These are phyloP conservation scores for Microstegium vimineum DNA, from an alignment of 176 grass and related monocot species.

Conservation along the genomic window DNA sequence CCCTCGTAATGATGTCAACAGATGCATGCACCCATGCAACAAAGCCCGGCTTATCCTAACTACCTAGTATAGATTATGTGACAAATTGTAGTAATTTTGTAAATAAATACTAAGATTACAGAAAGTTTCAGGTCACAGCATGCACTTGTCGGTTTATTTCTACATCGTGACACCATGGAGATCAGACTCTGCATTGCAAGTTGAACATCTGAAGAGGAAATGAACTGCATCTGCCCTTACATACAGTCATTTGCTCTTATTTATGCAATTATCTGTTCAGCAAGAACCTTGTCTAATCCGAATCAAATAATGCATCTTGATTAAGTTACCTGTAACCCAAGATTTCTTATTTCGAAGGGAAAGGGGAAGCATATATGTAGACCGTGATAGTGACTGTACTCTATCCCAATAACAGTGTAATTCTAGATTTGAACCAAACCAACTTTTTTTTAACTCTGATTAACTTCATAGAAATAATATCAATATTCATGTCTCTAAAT, in stretches of 20 bases:
- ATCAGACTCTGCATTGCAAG: constrained; percentile 1
- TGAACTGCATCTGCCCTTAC: not conserved
- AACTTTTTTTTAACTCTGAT: not conserved
- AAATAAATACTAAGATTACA: not conserved
- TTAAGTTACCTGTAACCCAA: not conserved
- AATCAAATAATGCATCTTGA: constrained; percentile 4
- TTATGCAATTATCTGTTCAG: not conserved
- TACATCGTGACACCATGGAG: constrained; percentile 2
- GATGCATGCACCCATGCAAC: constrained; percentile 21
- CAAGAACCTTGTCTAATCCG: not conserved
- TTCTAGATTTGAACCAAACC: not conserved
- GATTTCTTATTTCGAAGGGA: not conserved
- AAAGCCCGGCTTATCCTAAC: constrained; percentile 32
- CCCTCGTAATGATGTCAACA: constrained; percentile 11
- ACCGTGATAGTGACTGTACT: not conserved
- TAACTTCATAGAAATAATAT: not conserved
- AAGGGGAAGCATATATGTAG: not conserved
- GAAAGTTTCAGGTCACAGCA: not conserved
- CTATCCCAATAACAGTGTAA: not conserved
- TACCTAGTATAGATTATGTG: constrained; percentile 21
- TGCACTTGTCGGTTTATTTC: constrained; percentile 15
- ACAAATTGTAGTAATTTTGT: not conserved
- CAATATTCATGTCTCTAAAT: not conserved
- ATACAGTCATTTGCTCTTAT: not conserved
- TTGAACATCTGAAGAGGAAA: constrained; percentile 13